Evolutionary conservation across 2,329 filamentous ascomycete species (phyloP).

Genomic region (Graphilbum sp.): DNA sequence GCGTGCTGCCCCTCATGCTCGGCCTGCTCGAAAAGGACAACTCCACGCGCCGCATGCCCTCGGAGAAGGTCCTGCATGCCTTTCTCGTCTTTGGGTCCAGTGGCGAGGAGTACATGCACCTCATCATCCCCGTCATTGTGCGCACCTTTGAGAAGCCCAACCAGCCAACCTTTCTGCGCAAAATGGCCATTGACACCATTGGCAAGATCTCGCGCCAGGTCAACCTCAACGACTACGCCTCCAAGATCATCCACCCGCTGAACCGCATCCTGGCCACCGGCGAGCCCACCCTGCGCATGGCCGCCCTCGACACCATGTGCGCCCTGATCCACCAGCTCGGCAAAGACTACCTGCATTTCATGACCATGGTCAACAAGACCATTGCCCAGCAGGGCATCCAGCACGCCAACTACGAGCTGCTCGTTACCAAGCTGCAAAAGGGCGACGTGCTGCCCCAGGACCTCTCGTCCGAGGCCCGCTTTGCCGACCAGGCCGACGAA

Average conservation of each 20-base stretch:
- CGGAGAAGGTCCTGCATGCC: conserved; percentile 81
- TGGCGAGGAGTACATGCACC: conserved; percentile 96
- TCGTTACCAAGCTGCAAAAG: conserved; percentile 85
- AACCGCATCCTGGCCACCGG: conserved; percentile 63
- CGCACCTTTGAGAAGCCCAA: conserved; percentile 81
- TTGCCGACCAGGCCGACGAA: conserved; percentile 64
- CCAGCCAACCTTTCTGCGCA: conserved; percentile 64
- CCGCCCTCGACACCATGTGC: conserved; percentile 85
- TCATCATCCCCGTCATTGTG: conserved; percentile 92
- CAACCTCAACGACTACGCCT: conserved; percentile 92
- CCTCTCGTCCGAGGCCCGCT: conserved; percentile 71
- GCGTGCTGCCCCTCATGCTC: conserved; percentile 82
- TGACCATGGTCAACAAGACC: conserved; percentile 81
- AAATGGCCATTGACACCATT: conserved; percentile 84
- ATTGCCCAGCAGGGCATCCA: conserved; percentile 65
- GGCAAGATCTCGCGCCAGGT: conserved; percentile 90
- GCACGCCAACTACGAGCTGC: conserved; percentile 80
- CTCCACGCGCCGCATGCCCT: conserved; percentile 59
- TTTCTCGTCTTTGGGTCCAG: conserved; percentile 93
- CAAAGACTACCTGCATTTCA: conserved; percentile 88
- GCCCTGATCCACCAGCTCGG: conserved; percentile 92
- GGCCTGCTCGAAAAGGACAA: conserved; percentile 79
- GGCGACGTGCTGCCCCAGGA: conserved; percentile 92
- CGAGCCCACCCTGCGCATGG: conserved; percentile 58
- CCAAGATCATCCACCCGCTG: conserved; percentile 89